Evolutionary conservation across 2,329 filamentous ascomycete species (phyloP), one percentile per base, ranked within the genome.

Genomic region (Trematosphaeria pertusa): DNA sequence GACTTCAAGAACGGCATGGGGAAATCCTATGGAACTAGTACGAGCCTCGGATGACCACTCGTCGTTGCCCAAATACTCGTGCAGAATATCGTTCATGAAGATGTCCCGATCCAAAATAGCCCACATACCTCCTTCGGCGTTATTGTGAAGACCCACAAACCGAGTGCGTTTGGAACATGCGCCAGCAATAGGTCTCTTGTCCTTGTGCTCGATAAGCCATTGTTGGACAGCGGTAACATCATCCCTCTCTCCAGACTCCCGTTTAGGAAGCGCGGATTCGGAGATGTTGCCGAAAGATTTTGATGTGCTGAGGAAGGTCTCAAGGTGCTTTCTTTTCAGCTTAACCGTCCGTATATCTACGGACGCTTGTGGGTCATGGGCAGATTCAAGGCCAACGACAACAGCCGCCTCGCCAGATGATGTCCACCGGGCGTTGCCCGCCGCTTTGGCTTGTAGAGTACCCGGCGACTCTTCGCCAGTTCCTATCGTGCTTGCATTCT

Each of bases 1-100:
- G 21, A 83, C 67, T 35, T 78, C 73, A 1, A 83, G 67, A 12
- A 82, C 71, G 20, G 78, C 78, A 59, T 81, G 76, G 4, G 80
- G 80, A 52, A 83, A 82, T 5, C 39, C 40, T 9, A 34, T 37
- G 2, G 63, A 58, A 15, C 59, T 56, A 30, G 50, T 56, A 20
- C 57, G 59, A 24, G 59, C 56, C 24, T 62, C 56, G 17, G 52
- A 47, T 4, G 62, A 32, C 69, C 71, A 69, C 4, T 73, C 67
- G 8, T 65, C 64, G 12, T 59, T 60, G 11, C 35, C 46, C 26
- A 73, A 41, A 18, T 71, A 56, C 14, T 62, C 54, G 19, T 59
- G 43, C 4, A 67, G 26, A 21, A 64, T 54, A 5, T 60, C 54
- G 36, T 72, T 72, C 58, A 80, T 75, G 15, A 59, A 67, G 12